Base-by-base conservation (phyloP, 306 rosid species). In the Carpinus viminea region DNA sequence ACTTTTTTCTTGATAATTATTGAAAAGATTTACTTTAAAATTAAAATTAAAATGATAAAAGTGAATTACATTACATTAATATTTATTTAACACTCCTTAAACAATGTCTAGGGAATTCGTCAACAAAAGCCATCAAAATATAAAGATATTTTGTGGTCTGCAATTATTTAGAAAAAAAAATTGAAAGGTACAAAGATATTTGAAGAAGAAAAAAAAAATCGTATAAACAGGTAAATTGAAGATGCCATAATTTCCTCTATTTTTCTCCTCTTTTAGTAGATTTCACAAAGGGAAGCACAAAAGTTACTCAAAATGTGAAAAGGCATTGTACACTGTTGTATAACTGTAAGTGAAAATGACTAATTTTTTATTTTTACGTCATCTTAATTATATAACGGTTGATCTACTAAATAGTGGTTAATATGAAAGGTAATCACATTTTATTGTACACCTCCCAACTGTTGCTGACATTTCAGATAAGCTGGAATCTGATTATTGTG, bases 401-500 rank as follows among this genome's bases (percentile, higher is more conserved):
- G 1, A 24, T 24, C 26, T 24, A 24, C 26, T 24, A 24, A 24
- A 24, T 24, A 24, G 26, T 24, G 26, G 26, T 24, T 24, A 24
- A 54, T 72, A 41, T 52, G 79, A 46, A 2, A 21, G 21, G 3
- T 61, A 61, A 61, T 11, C 10, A 61, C 4, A 57, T 24, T 61
- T 1, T 64, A 15, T 17, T 46, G 43, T 8, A n/a, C 17, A 38
- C 18, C 13, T 18, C 45, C 26, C 8, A 12, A 41, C 72, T 66
- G 28, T 66, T 34, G 18, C 51, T 38, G 50, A n/a, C 51, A 18
- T 66, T 46, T 41, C 8, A 24, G 59, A 56, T 60, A 60, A 47
- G 66, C 65, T 61, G 50, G 77, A 50, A 50, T 47, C n/a, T 38
- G 68, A 73, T 54, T 65, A 73, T 54, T 65, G 52, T 47, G 59